A percentile compares a stretch with the other conserved stretches of the same genome.
Conservation (phyloP, 768 basidiomycete species). For the Cystofilobasidium bisporidii region DNA sequence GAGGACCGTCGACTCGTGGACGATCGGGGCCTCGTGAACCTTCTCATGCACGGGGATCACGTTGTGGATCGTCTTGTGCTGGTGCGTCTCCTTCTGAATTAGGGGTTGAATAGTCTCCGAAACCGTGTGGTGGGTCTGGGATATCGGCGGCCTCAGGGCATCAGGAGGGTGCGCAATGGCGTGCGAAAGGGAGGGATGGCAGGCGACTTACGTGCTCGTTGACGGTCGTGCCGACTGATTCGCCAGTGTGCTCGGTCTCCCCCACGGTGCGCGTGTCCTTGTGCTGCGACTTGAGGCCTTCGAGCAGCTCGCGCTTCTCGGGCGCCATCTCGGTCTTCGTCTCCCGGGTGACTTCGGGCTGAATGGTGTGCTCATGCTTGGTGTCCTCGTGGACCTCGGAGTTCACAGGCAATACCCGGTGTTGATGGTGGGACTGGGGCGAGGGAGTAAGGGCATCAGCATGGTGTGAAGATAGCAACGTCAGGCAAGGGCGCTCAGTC, state of each 20-base stretch:
- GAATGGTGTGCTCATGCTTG: slow-evolving; percentile 36
- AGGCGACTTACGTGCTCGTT: slow-evolving; percentile 38
- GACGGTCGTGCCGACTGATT: slow-evolving; percentile 32
- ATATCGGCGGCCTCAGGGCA: slow-evolving; percentile 28
- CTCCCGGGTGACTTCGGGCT: slow-evolving; percentile 37
- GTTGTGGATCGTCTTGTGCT: slow-evolving; percentile 41
- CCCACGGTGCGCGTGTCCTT: slow-evolving; percentile 32
- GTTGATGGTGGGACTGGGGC: slow-evolving; percentile 31
- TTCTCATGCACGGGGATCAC: slow-evolving; percentile 40
- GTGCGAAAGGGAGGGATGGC: not conserved
- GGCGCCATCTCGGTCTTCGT: slow-evolving; percentile 39
- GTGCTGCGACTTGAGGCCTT: slow-evolving; percentile 36
- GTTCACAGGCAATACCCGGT: slow-evolving; percentile 41
- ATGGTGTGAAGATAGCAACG: not conserved
- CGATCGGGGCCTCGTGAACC: slow-evolving; percentile 39
- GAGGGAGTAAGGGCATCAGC: not conserved
- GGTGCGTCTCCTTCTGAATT: slow-evolving; percentile 42
- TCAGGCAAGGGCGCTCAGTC: too few species aligned
- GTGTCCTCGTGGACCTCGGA: slow-evolving; percentile 33
- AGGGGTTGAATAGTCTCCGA: slow-evolving; percentile 39
- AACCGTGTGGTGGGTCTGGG: slow-evolving; percentile 38
- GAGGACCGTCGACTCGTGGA: slow-evolving; percentile 27
- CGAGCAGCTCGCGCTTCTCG: slow-evolving; percentile 37
- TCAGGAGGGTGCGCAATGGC: not conserved
- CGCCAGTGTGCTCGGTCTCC: slow-evolving; percentile 33